Evolutionary conservation across 371 early-diverging fungal genomes (phyloP), one percentile per base, ranked within the genome.

Genomic region (Rhizopus sp.): DNA sequence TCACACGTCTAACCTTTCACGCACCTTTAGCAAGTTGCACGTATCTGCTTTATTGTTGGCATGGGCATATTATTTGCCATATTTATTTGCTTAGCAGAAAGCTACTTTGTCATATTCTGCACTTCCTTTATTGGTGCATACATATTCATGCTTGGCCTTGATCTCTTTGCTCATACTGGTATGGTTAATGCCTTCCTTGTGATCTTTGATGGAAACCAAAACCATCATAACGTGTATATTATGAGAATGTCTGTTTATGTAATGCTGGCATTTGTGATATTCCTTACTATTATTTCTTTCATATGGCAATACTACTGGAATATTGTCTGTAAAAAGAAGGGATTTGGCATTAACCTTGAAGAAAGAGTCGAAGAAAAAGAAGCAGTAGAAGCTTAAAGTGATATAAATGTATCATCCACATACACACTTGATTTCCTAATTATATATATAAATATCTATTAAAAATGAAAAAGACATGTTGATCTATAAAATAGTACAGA

Each of bases 131-230:
- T 66, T 35, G 83, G 83, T 31, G 80, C 75, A 7, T 81, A 73
- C 51, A 55, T 81, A 33, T 71, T 83, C 47, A 74, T 81, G 0
- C 50, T 83, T 32, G 81, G 83, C 12, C 62, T 83, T 4, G 83
- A 83, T 48, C 64, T 83, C 30, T 83, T 83, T 46, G 69, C 73
- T 8, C 81, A 81, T 47, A 79, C 83, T 0, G 83, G 81, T 0
- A 69, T 83, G 45, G 65, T 79, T 54, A 77, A 83, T 49, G 70
- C 73, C 30, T 68, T 74, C 34, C 59, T 73, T 12, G 30, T 66
- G 13, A 69, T 83, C 45, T 73, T 83, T 58, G 75, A 80, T 54
- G 68, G 63, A 10, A 76, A 80, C 45, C 53, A 50, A 5, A 54
- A 73, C 40, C 78, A 80, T 39, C 49, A 58, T 10, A 72, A 68